Evolutionary conservation across 306 rosid genomes (phyloP), one percentile per base, ranked within the genome.

Genomic region (Senna tora): DNA sequence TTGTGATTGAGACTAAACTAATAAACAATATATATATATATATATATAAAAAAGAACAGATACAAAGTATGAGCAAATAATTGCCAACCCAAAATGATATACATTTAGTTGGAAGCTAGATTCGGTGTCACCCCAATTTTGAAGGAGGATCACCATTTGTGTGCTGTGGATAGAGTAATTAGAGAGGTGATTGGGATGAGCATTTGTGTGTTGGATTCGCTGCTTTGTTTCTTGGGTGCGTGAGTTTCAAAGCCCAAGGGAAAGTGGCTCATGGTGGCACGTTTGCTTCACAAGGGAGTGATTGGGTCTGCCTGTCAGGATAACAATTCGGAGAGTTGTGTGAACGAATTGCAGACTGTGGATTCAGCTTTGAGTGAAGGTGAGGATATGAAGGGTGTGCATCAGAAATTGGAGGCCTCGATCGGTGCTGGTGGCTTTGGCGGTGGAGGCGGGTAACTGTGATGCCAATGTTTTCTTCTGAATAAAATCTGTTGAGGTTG

Each of bases 251-350:
- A 56, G 75, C 45, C 83, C 54, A 84, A 77, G 76, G 19, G 73
- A 54, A 80, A 51, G 57, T 83, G 96, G 87, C 71, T 75, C 21
- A 2, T 75, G 72, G 82, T 87, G 4, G 76, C 91, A 49, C 87
- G 80, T 14, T 61, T 84, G 67, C 75, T 80, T 75, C 81, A 82
- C 50, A 91, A 71, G 56, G 78, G 87, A 5, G 75, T 17, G 0
- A 0, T 49, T 49, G 69, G 78, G 2, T 73, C 81, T 69, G 88
- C n/a, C n/a, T n/a, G n/a, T n/a, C n/a, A 85, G 71, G 79, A 75
- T 11, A 74, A 58, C 4, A 25, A 25, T 3, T 25, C 30, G 30
- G 79, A 17, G 15, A n/a, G n/a, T n/a, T n/a, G n/a, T n/a, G n/a
- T n/a, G n/a, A 80, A 82, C 80, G 91, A 89, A 11, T 59, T 87